Evolutionary conservation across 495 filamentous ascomycete genomes (phyloP).

Genomic region (Neurospora sp.): DNA sequence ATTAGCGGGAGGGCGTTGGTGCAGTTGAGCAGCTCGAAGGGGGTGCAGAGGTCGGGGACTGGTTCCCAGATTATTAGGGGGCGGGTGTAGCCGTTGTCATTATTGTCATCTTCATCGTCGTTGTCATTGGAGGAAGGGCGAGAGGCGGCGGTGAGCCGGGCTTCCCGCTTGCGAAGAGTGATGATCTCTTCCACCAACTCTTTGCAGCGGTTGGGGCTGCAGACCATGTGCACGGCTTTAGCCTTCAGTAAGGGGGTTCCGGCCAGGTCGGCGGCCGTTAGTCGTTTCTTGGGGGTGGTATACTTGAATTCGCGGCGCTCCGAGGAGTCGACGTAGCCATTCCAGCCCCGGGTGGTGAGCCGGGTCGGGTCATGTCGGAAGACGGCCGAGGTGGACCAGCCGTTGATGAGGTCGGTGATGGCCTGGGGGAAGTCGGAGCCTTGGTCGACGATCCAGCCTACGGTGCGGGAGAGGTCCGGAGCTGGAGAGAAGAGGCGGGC

Average conservation of each 20-base stretch:
- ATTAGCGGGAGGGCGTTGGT: slow-evolving; percentile 61
- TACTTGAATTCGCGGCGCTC: slow-evolving; percentile 68
- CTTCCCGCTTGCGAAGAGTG: slow-evolving; percentile 21
- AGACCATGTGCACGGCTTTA: slow-evolving; percentile 79
- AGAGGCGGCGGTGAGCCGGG: neutral
- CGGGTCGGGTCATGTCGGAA: slow-evolving; percentile 56
- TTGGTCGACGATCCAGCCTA: slow-evolving; percentile 87
- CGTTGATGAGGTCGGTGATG: slow-evolving; percentile 49
- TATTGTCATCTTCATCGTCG: slow-evolving; percentile 1
- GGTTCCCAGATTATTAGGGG: slow-evolving; percentile 93
- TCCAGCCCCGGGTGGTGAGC: slow-evolving; percentile 84
- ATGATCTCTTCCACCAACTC: slow-evolving; percentile 57
- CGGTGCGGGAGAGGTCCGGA: slow-evolving; percentile 37
- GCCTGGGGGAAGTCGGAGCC: slow-evolving; percentile 74
- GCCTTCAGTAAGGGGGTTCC: slow-evolving; percentile 50
- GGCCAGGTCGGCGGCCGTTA: slow-evolving; percentile 40
- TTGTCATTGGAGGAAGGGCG: slow-evolving; percentile 1
- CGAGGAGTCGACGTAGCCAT: slow-evolving; percentile 56
- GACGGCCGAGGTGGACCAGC: slow-evolving; percentile 63
- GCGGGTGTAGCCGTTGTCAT: slow-evolving; percentile 18
- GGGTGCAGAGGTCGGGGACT: slow-evolving; percentile 76
- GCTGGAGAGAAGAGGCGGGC: slow-evolving; percentile 75
- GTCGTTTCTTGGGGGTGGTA: slow-evolving; percentile 71
- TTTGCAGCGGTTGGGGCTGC: slow-evolving; percentile 67
- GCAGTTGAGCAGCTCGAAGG: slow-evolving; percentile 63